Evolutionary conservation across 108 stramenopile species (phyloP), one percentile per base, ranked within the genome.

Genomic region (Fistulifera solaris): DNA sequence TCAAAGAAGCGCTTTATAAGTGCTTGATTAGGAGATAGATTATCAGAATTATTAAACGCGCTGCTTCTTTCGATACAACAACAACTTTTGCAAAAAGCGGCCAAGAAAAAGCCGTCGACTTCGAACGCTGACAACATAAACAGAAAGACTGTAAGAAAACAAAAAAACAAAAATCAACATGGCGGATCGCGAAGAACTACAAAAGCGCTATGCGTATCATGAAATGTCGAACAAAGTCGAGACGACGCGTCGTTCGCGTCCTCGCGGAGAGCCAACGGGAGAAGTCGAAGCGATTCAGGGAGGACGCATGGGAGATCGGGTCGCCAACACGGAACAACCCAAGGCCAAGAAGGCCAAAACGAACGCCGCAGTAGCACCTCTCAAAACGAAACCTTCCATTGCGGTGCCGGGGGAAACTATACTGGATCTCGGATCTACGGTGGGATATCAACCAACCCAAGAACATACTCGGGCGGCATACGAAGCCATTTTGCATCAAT

Each of bases 201-300:
- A 90, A 69, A 80, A 81, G 70, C 81, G 68, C 47, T 96, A 93
- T 68, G 86, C 90, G 62, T 96, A 96, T 83, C 69, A 76, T 64
- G 92, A 89, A 70, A 98, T 96, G 86, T 89, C 94, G 59, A 98
- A 94, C 81, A 93, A 94, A 75, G 96, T 98, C 54, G 71, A 79
- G 52, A 82, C 93, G 27, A 86, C 87, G 28, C 71, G 86, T 27
- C 63, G 67, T 7, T 41, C 46, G 26, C 48, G 85, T 41, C 43
- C 43, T 38, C 61, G 78, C 19, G 59, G 67, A 40, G 93, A 86
- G 44, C 78, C 87, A 13, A 96, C 95, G 14, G 97, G 97, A n/a
- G 97, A 98, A 71, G 95, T 95, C 1, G 97, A 98, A 64, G 70
- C 71, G 1, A 59, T 98, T 21, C 80, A 93, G 52, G 94, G 81